Conservation (phyloP, 2,329 filamentous ascomycete species). For the Fusarium fracticaudum region DNA sequence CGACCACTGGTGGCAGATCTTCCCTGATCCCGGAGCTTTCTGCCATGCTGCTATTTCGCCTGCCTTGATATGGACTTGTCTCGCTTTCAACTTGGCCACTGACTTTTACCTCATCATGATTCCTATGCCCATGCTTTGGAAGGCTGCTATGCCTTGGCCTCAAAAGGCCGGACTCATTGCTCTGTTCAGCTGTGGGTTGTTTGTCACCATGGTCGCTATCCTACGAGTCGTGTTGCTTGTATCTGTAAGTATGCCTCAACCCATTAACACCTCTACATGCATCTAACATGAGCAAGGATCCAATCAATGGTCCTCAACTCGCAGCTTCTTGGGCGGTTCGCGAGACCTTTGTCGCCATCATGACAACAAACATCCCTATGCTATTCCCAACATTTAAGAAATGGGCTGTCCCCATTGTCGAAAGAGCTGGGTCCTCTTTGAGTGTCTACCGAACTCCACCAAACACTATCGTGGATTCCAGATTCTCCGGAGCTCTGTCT, state of each 20-base stretch:
- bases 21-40: slow-evolving; percentile 62
- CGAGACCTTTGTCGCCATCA: slow-evolving; percentile 56
- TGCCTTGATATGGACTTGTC: slow-evolving; percentile 61
- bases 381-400: slow-evolving; percentile 57
- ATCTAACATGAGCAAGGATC: slow-evolving; percentile 46
- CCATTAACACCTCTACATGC: no score
- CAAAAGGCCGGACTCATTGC: slow-evolving; percentile 53
- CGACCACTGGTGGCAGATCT: slow-evolving; percentile 66
- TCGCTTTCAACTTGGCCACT: slow-evolving; percentile 62
- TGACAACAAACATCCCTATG: slow-evolving; percentile 56
- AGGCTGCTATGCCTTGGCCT: slow-evolving; percentile 46
- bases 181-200: slow-evolving; percentile 53
- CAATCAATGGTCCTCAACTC: slow-evolving; percentile 52
- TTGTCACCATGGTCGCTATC: slow-evolving; percentile 53
- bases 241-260: slow-evolving; percentile 29
- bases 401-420: slow-evolving; percentile 43
- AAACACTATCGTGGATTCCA: slow-evolving; percentile 11
- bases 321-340: slow-evolving; percentile 55
- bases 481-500: slow-evolving; percentile 31
- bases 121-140: slow-evolving; percentile 62
- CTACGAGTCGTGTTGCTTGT: slow-evolving; percentile 47
- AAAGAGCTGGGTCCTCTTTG: slow-evolving; percentile 36
- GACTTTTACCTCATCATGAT: slow-evolving; percentile 69
- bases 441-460: slow-evolving; percentile 31
- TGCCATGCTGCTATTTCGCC: slow-evolving; percentile 62